phyloP scores from a whole-genome alignment of 331 rosid genomes.

The Arachis monticola region DNA sequence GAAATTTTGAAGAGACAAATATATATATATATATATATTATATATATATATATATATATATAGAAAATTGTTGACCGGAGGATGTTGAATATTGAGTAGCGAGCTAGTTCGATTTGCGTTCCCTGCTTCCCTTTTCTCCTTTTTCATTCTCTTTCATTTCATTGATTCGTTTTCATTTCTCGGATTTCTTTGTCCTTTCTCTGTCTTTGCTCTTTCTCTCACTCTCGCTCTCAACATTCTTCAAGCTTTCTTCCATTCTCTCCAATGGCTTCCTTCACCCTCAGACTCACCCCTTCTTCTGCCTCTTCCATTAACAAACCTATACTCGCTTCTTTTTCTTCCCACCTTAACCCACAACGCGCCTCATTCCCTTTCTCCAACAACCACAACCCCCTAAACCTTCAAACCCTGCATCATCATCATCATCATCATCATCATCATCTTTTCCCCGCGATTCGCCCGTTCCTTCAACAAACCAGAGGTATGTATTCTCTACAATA shows the following conservation, averaged over 20 bases:
- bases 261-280: conserved; percentile 57
- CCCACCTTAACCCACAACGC: conserved; percentile 36
- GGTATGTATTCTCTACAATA: conserved; percentile 53
- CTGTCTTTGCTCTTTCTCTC: background rate
- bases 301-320: conserved; percentile 36
- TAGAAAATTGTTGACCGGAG: too few relatives aligned
- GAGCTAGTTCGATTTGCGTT: too few relatives aligned
- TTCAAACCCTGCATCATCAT: conserved; percentile 30
- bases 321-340: background rate
- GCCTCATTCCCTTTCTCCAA: conserved; percentile 47
- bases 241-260: background rate
- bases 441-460: conserved; percentile 45
- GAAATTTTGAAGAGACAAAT: too few relatives aligned
- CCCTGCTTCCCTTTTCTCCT: too few relatives aligned
- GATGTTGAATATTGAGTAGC: too few relatives aligned
- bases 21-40: too few relatives aligned
- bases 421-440: conserved; percentile 3
- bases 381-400: conserved; percentile 35
- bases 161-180: too few relatives aligned
- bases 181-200: background rate
- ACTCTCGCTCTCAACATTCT: background rate
- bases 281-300: conserved; percentile 27
- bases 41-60: too few relatives aligned
- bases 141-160: too few relatives aligned
- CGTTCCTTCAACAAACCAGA: conserved; percentile 45